Conservation (phyloP, 2,329 filamentous ascomycete species). For the Leptographium wingfieldii region DNA sequence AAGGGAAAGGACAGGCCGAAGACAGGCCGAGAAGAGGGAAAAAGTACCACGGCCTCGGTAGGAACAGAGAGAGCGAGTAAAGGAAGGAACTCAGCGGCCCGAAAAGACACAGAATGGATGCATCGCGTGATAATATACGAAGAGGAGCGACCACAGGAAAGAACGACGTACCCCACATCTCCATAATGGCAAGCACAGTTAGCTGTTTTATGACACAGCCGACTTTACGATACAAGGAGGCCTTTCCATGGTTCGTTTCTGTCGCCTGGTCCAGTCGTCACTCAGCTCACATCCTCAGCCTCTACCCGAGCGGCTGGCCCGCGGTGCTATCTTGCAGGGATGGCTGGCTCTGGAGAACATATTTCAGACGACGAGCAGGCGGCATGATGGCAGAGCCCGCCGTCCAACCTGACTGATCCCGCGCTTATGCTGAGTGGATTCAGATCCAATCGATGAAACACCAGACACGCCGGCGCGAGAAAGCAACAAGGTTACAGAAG, state of each 20-base stretch:
- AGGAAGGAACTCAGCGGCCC: not conserved
- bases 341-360: not conserved
- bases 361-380: not conserved
- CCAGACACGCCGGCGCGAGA: not conserved
- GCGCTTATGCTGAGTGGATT: too few relatives aligned
- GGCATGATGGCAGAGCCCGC: not conserved
- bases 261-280: not conserved
- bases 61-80: not conserved
- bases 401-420: too few relatives aligned
- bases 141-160: not conserved
- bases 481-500: not conserved
- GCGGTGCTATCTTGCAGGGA: not conserved
- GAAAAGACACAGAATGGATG: not conserved
- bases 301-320: not conserved
- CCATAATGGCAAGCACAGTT: not conserved
- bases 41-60: not conserved
- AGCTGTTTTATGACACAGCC: too few relatives aligned
- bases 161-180: not conserved
- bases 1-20: not conserved
- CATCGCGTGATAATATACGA: not conserved
- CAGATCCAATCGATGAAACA: not conserved
- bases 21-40: not conserved
- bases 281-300: not conserved
- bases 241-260: not conserved
- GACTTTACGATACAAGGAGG: not conserved